Percentiles rank a stretch among this genome's conserved stretches.
Evolutionary conservation across 805 yeast genomes (phyloP).

Genomic region (Saturnispora bothae): DNA sequence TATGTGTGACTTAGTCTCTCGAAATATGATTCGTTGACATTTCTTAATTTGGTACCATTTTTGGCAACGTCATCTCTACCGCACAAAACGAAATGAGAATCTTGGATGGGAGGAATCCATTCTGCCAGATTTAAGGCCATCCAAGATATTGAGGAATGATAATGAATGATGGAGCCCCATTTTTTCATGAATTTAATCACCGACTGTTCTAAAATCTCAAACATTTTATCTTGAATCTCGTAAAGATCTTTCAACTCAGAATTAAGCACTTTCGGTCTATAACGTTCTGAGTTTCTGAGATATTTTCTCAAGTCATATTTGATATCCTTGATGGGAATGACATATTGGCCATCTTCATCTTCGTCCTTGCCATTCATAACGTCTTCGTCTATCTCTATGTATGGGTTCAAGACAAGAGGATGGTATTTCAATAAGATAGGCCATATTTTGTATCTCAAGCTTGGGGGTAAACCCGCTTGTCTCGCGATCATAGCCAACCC

Average conservation of each 20-base stretch:
- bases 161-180: constrained; percentile 71
- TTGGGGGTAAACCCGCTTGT: constrained; percentile 78
- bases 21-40: constrained; percentile 25
- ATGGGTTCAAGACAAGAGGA: constrained; percentile 75
- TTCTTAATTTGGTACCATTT: constrained; percentile 28
- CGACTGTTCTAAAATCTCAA: constrained; percentile 47
- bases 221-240: constrained; percentile 41
- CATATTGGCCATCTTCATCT: constrained; percentile 17
- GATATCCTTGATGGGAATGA: constrained; percentile 29
- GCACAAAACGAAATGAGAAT: constrained; percentile 42
- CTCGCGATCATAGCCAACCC: constrained; percentile 74
- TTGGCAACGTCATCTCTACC: constrained; percentile 39
- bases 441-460: constrained; percentile 71
- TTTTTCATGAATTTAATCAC: constrained; percentile 54
- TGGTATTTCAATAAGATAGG: constrained; percentile 72
- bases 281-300: constrained; percentile 35
- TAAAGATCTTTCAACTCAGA: constrained; percentile 27
- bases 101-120: constrained; percentile 66
- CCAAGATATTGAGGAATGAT: constrained; percentile 81
- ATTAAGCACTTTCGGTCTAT: constrained; percentile 22
- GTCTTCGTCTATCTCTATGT: constrained; percentile 49
- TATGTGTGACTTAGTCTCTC: constrained; percentile 17
- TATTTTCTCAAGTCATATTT: constrained; percentile 52
- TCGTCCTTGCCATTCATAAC: constrained; percentile 27
- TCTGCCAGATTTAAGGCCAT: constrained; percentile 80